Evolutionary conservation across 2,329 filamentous ascomycete species (phyloP).

Genomic region (Xylariaceae sp.): DNA sequence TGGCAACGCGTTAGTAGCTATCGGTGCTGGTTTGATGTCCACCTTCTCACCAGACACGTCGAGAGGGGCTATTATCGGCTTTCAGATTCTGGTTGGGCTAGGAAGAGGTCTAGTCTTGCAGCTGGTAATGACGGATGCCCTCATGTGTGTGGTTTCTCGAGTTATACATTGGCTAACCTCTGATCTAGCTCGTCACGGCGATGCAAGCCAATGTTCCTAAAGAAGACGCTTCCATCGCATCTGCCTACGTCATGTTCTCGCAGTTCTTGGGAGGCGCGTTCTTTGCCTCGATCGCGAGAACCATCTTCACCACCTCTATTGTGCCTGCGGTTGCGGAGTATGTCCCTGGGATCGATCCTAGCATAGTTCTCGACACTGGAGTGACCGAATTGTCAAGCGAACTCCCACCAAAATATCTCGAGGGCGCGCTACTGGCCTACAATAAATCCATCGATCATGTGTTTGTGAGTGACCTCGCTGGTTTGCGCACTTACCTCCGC

Average conservation of each 20-base stretch:
- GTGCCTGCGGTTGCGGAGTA: neutral
- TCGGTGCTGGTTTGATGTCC: conserved; percentile 31
- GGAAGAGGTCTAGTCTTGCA: conserved; percentile 25
- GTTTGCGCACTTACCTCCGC: neutral
- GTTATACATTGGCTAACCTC: neutral
- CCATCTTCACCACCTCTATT: conserved; percentile 42
- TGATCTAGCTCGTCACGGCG: conserved; percentile 18
- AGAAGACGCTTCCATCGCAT: conserved; percentile 19
- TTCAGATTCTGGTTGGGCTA: conserved; percentile 24
- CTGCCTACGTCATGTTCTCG: conserved; percentile 42
- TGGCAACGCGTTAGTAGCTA: conserved; percentile 24
- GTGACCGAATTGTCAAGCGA: neutral
- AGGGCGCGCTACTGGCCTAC: conserved; percentile 1
- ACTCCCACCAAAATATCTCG: neutral
- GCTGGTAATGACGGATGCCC: no score
- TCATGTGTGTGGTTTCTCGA: no score
- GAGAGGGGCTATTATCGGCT: conserved; percentile 30
- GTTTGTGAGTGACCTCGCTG: conserved; percentile 12
- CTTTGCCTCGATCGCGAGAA: conserved; percentile 45
- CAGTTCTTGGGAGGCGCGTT: conserved; percentile 48
- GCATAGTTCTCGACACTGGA: neutral
- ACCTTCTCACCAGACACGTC: conserved; percentile 24
- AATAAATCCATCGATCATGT: conserved; percentile 8
- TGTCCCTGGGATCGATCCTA: neutral
- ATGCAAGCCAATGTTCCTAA: conserved; percentile 23